Percentiles rank a stretch among this genome's conserved stretches.
phyloP scores from a whole-genome alignment of 1,139 yeast species.

The Magnusiomyces magnusii region DNA sequence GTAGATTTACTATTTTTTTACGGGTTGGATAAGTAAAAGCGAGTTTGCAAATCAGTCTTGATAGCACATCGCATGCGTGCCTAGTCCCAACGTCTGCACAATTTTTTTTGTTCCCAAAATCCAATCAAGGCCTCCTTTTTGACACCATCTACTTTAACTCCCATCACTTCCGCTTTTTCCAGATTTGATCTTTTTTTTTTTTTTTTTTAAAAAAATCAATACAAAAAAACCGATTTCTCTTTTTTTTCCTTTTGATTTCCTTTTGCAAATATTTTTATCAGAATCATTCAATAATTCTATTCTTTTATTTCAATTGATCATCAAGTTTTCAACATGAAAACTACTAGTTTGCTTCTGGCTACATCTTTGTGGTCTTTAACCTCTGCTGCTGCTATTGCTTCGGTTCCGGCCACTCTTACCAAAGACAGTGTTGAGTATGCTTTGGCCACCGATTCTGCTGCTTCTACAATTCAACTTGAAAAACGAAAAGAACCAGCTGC shows the following conservation, averaged over 20 bases:
- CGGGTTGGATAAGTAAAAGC: no score
- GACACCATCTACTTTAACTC: background rate
- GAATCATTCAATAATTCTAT: background rate
- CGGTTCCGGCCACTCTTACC: conserved; percentile 6
- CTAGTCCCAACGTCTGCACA: background rate
- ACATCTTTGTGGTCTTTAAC: conserved; percentile 3
- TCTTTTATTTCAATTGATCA: background rate
- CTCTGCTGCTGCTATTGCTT: conserved; percentile 10
- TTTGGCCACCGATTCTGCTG: background rate
- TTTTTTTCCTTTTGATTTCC: background rate
- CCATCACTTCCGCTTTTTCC: background rate
- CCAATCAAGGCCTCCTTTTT: background rate
- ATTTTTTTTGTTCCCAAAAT: background rate
- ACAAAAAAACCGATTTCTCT: background rate
- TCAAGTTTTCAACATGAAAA: background rate
- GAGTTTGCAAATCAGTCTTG: no score
- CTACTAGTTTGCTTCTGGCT: conserved; percentile 2
- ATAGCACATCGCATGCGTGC: no score
- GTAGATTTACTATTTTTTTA: no score
- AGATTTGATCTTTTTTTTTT: background rate
- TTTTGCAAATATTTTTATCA: background rate
- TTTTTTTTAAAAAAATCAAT: background rate
- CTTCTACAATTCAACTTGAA: background rate
- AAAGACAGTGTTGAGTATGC: conserved; percentile 2
- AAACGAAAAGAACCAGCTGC: conserved; percentile 3